A percentile compares a stretch with the other conserved stretches of the same genome.
Conservation (phyloP, 2,329 filamentous ascomycete species). For the Ascocoryne sarcoides region DNA sequence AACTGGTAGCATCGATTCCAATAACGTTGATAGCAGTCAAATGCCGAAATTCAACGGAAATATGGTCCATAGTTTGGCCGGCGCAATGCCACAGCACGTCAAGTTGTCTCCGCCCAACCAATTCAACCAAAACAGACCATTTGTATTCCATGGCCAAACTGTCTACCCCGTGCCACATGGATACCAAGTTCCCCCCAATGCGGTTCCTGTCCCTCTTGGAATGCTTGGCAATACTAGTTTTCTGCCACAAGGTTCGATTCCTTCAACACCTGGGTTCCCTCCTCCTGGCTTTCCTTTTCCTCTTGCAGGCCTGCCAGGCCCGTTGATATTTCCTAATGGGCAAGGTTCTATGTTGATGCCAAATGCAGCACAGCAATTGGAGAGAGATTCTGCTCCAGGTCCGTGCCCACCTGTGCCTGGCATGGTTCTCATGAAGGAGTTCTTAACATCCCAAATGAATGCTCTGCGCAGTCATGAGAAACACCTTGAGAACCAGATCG, state of each 20-base stretch:
- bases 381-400: conserved; percentile 6
- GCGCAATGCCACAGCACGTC: conserved; percentile 15
- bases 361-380: conserved; percentile 3
- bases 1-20: not conserved
- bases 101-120: conserved; percentile 28
- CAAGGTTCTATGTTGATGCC: conserved; percentile 16
- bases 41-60: conserved; percentile 5
- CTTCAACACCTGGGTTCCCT: conserved; percentile 8
- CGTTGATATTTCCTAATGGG: conserved; percentile 14
- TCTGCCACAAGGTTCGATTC: conserved; percentile 7
- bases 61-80: not conserved
- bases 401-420: conserved; percentile 8
- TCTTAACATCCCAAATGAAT: conserved; percentile 21
- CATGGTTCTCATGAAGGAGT: conserved; percentile 10
- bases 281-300: conserved; percentile 13
- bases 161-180: conserved; percentile 24
- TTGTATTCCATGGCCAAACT: conserved; percentile 27
- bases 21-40: not conserved
- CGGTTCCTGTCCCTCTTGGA: conserved; percentile 18
- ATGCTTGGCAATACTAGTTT: conserved; percentile 24
- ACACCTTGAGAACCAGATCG: conserved; percentile 48
- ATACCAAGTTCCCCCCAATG: conserved; percentile 19
- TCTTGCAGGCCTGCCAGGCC: conserved; percentile 9
- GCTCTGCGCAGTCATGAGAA: conserved; percentile 43
- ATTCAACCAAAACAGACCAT: conserved; percentile 28